Percentiles rank a stretch among this genome's conserved stretches.
These are phyloP conservation scores for Royoungia palumana DNA, from an alignment of 768 basidiomycete genomes.

Conservation along the genomic window DNA sequence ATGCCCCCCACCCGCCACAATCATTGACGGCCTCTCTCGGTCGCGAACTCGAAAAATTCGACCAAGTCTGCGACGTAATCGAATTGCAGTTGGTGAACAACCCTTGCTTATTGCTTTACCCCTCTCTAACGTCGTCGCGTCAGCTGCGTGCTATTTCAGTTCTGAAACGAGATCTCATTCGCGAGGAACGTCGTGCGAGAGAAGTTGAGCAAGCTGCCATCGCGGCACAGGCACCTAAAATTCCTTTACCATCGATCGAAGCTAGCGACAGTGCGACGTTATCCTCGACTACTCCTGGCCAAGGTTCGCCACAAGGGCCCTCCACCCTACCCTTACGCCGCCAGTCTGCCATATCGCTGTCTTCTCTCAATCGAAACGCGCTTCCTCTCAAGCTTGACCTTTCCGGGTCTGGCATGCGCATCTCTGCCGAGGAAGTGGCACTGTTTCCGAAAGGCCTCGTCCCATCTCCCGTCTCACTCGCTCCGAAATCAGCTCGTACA, in stretches of 20 bases:
- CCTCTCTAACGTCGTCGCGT: background rate
- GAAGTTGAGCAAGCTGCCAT: constrained; percentile 44
- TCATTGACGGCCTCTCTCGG: constrained; percentile 63
- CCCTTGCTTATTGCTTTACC: background rate
- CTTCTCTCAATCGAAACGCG: constrained; percentile 69
- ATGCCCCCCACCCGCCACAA: constrained; percentile 61
- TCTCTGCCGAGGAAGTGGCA: constrained; percentile 60
- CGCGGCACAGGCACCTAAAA: constrained; percentile 27
- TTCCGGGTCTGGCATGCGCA: constrained; percentile 62
- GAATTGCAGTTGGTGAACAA: constrained; percentile 64
- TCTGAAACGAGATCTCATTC: constrained; percentile 63
- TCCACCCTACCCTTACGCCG: constrained; percentile 45
- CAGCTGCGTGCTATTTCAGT: constrained; percentile 71
- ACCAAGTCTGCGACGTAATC: constrained; percentile 75
- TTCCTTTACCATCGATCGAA: constrained; percentile 23
- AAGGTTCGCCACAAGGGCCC: constrained; percentile 35
- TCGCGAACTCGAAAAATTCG: constrained; percentile 73
- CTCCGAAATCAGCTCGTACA: constrained; percentile 73
- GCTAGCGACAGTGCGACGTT: constrained; percentile 16
- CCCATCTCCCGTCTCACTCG: constrained; percentile 74
- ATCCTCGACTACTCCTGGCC: constrained; percentile 31
- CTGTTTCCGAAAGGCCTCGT: constrained; percentile 58
- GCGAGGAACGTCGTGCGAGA: constrained; percentile 54
- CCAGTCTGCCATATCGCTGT: constrained; percentile 75
- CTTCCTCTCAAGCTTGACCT: constrained; percentile 79